Evolutionary conservation across 1,284 basidiomycete species (phyloP).

Genomic region (Porodaedalea pini): DNA sequence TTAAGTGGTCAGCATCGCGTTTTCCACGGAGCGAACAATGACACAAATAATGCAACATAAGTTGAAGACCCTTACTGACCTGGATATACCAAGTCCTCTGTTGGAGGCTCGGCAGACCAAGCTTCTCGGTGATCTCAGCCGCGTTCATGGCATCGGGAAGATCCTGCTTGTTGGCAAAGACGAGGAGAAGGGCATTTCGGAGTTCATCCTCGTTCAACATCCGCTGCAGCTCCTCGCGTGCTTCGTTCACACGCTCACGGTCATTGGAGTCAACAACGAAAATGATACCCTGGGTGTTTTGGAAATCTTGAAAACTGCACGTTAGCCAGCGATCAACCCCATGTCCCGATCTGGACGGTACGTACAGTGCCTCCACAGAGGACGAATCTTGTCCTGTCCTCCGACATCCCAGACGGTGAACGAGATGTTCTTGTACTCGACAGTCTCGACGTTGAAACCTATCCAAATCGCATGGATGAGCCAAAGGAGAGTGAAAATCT

Average conservation of each 20-base stretch:
- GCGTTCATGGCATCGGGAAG: constrained; percentile 99
- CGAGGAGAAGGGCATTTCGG: constrained; percentile 95
- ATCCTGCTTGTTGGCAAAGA: constrained; percentile 99
- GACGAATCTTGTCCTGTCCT: constrained; percentile 85
- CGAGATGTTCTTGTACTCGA: constrained; percentile 90
- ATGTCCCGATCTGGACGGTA: constrained; percentile 24
- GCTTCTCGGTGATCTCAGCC: constrained; percentile 99
- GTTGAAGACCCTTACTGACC: constrained; percentile 42
- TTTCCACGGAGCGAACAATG: background rate
- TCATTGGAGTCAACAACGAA: constrained; percentile 99
- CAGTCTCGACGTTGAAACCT: constrained; percentile 98
- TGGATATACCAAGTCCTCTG: constrained; percentile 99
- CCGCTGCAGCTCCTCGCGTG: constrained; percentile 97
- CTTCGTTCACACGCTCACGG: constrained; percentile 98
- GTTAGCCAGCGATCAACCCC: constrained; percentile 17
- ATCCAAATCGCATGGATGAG: background rate
- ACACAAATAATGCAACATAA: constrained; percentile 15
- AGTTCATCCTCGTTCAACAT: constrained; percentile 99
- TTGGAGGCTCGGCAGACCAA: constrained; percentile 94
- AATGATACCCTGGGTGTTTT: constrained; percentile 99
- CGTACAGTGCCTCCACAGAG: constrained; percentile 97
- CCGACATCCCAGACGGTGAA: constrained; percentile 92
- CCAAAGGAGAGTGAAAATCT: background rate
- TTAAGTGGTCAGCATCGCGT: background rate
- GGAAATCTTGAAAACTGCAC: constrained; percentile 77